A percentile compares a stretch with the other conserved stretches of the same genome.
These are phyloP conservation scores for Adenanthera pavonina DNA, from an alignment of 306 rosid species.

Conservation along the genomic window DNA sequence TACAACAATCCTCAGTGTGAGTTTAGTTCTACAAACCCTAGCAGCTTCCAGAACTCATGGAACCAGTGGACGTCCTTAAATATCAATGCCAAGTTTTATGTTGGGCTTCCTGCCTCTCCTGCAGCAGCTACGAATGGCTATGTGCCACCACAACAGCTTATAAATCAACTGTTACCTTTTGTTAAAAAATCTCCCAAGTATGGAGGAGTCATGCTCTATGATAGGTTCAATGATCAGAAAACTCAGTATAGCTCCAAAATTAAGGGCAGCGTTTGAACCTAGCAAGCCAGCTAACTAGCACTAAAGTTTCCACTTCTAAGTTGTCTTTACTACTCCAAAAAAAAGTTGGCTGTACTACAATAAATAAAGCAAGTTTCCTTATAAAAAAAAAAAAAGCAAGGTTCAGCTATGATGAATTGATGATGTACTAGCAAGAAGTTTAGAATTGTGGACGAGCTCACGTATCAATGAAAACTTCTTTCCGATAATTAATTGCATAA, in stretches of 20 bases:
- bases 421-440: neutral
- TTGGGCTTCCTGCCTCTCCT: constrained; percentile 46
- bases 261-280: neutral
- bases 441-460: too few species aligned
- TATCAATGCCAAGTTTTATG: neutral
- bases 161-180: constrained; percentile 49
- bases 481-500: neutral
- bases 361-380: neutral
- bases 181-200: constrained; percentile 49
- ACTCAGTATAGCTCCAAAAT: neutral
- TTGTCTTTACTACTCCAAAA: neutral
- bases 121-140: constrained; percentile 50
- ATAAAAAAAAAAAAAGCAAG: too few species aligned
- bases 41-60: too few species aligned
- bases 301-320: neutral
- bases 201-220: constrained; percentile 67
- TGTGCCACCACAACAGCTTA: constrained; percentile 47
- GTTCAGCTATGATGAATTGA: too few species aligned
- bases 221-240: constrained; percentile 23
- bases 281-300: neutral
- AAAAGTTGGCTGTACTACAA: neutral
- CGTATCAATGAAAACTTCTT: neutral
- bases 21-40: neutral
- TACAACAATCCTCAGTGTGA: neutral
- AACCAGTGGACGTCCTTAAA: neutral